These are phyloP conservation scores for Pleurotus tuoliensis DNA, from an alignment of 768 basidiomycete genomes.

Conservation along the genomic window DNA sequence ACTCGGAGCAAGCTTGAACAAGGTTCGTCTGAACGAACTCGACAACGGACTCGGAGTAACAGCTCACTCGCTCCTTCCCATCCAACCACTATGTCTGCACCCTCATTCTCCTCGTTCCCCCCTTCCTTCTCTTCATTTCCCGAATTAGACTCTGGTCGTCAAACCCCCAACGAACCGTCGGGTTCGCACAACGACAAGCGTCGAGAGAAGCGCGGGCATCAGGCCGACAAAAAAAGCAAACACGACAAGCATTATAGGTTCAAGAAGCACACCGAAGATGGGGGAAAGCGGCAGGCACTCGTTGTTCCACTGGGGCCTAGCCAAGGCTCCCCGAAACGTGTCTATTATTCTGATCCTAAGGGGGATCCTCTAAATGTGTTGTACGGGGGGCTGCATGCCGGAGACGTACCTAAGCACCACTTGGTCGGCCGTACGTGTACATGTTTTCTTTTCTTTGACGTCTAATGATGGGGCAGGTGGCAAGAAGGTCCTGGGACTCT, in stretches of 20 bases:
- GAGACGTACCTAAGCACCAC: conserved; percentile 65
- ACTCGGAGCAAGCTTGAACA: no score
- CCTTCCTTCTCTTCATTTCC: conserved; percentile 72
- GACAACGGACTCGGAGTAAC: no score
- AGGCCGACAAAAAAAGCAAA: conserved; percentile 15
- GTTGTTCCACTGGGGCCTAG: conserved; percentile 22
- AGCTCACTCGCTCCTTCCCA: no score
- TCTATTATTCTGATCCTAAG: conserved; percentile 62
- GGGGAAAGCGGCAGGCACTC: conserved; percentile 16
- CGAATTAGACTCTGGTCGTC: conserved; percentile 44
- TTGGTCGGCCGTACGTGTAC: conserved; percentile 50
- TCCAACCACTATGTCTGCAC: conserved; percentile 36
- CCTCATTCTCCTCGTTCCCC: conserved; percentile 60
- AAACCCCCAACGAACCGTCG: conserved; percentile 11
- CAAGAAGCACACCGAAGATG: conserved; percentile 17
- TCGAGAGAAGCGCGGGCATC: conserved; percentile 8
- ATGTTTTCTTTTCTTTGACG: conserved; percentile 18
- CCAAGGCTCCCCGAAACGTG: conserved; percentile 25
- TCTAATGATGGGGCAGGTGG: conserved; percentile 58
- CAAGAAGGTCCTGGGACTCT: conserved; percentile 61
- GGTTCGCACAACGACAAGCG: background rate
- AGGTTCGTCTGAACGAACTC: no score
- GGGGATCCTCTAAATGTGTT: conserved; percentile 64
- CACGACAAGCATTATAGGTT: conserved; percentile 23
- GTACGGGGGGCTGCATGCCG: conserved; percentile 61